Base-by-base conservation (phyloP, 176 grass and related monocot genomes). In the Aegilops sharonensis region DNA sequence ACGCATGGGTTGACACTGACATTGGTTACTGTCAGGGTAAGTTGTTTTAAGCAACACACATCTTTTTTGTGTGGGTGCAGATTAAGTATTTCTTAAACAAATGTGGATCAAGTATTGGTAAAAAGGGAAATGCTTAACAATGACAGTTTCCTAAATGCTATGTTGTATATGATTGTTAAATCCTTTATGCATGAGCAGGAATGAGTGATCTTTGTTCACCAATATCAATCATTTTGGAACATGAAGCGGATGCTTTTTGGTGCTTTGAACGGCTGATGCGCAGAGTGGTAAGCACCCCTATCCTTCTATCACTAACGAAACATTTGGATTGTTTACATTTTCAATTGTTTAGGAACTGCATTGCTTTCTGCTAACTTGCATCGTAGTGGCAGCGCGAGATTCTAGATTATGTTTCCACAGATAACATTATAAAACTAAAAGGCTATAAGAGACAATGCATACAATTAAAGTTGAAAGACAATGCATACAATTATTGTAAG, bases 131-230 rank as follows among this genome's bases (percentile, higher is more conserved):
- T 14, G 7, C 12, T 79, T 73, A 56, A 73, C 24, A 34, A 79
- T 45, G 25, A 30, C 24, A 67, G 24, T 37, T 85, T 70, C 63
- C 63, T 68, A 78, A 79, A 78, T 34, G 32, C 68, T 67, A 25
- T 64, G 68, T 70, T 60, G n/a, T 54, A 18, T 67, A 63, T 69
- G 37, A 77, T 80, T 66, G 9, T 86, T 80, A 82, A 43, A 85
- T 78, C 23, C 39, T 77, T 23, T 78, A 63, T 91, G 64, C 87
- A 29, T 88, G 65, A 85, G 37, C 87, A 98, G 96, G 96, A 87
- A 98, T 98, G 96, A 95, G 93, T 81, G 96, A 98, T 91, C 90
- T 98, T 89, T 95, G 93, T 88, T 98, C 96, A 79, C 96, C 93
- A 76, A 95, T 98, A 86, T 89, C 94, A 40, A 88, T 98, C 52